Base-by-base conservation (phyloP, 176 grass and related monocot genomes). In the Oryza meridionalis region DNA sequence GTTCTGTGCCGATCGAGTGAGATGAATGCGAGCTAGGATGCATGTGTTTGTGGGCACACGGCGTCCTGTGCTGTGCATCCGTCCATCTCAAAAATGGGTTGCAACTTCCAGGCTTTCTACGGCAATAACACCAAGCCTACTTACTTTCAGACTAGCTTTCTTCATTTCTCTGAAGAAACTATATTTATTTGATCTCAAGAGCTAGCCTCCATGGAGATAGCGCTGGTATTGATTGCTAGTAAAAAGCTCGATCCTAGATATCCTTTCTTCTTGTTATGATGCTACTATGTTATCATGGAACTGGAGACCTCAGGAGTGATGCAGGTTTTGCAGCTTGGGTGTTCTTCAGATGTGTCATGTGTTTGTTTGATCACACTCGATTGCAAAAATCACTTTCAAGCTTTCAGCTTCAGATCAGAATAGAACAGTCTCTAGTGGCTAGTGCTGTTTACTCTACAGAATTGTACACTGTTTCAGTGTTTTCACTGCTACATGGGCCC, bases 1-100 rank as follows among this genome's bases (percentile, higher is more conserved):
- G 50, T 15, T 15, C 50, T 37, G 35, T 37, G 35, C 15, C 50
- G 29, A 31, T 31, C 29, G 65, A 65, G 15, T 14, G 33, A 16
- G 50, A 70, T 49, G 84, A 65, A 78, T 37, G 51, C 40, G 83
- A 53, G 26, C 38, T 31, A 31, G 29, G 29, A 53, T 78, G 33
- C 33, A 35, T 35, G 65, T 70, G 15, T 27, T 12, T 51, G 71
- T 58, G 82, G 72, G 47, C 65, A 31, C 73, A 37, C 29, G 9
- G 47, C 32, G 35, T 12, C 61, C 16, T 50, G 70, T 50, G 8
- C 72, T 68, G 13, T 31, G 29, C 29, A 31, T 58, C 7, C 6
- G n/a, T 68, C 29, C 6, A 51, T 51, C 27, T 67, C n/a, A 10
- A 19, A 19, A 2, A 32, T 4, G 82, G 42, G 33, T 21, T 12